Base-by-base conservation (phyloP, 495 filamentous ascomycete species). In the Penicillium arizonense region DNA sequence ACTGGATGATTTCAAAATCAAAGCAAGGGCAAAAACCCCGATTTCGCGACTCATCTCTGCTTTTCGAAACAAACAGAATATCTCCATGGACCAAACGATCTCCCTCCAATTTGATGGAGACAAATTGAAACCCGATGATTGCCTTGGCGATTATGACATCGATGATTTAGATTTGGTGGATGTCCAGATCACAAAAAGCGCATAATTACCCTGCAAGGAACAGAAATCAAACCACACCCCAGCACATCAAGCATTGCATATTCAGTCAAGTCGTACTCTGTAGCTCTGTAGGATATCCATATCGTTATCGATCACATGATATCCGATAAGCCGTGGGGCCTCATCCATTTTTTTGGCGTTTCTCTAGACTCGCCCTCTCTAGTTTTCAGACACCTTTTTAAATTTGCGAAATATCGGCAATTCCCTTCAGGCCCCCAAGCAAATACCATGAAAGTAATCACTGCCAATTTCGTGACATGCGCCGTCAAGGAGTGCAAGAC, bases 401-500 rank as follows among this genome's bases (percentile, higher is more conserved):
- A 30, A 30, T 30, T 24, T 30, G 28, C 9, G 28, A 10, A 2
- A 30, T 30, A 30, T 30, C 7, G 28, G 28, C 6, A 30, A 9
- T 8, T 2, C 7, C 7, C 5, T 30, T 8, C 28, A 30, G 0
- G 8, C 2, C 2, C 28, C 9, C 28, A 30, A 30, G 5, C 28
- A 0, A 30, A 30, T 47, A 14, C 30, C 40, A 62, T 99, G 94
- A 99, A 97, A 71, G 75, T 99, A 53, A 82, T 99, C 40, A 97
- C 92, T 42, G 87, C 93, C 59, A 97, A 97, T 73, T 99, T 97
- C 70, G 79, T 99, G 61, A 92, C 90, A 53, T 99, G 94, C 80
- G 92, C 94, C 18, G 87, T 96, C 60, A 96, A 96, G 72, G 71
- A 87, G 33, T 99, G 94, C 86, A 96, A 96, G 71, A 75, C 84